Percentiles rank a stretch among this genome's conserved stretches.
phyloP scores from a whole-genome alignment of 441 rosid species.

The Euphorbia celastroides region DNA sequence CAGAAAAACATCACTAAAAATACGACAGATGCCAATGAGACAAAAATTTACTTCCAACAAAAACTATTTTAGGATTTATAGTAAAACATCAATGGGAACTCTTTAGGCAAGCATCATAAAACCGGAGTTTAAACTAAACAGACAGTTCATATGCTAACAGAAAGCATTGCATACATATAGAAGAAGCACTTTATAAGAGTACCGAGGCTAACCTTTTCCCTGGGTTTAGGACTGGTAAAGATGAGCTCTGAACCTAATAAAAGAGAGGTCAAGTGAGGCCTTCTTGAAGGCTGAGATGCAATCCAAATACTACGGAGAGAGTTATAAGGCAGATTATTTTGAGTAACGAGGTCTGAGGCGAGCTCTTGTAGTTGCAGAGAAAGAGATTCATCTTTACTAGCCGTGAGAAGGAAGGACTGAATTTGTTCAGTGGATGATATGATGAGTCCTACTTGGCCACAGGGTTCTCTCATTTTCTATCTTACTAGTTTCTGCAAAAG shows the following conservation, averaged over 20 bases:
- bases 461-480: slow-evolving; percentile 33
- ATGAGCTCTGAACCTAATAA: slow-evolving; percentile 56
- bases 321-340: slow-evolving; percentile 38
- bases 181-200: not conserved
- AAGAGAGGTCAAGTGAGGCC: slow-evolving; percentile 45
- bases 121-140: not conserved
- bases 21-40: not conserved
- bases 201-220: slow-evolving; percentile 53
- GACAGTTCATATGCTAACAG: not conserved
- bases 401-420: slow-evolving; percentile 49
- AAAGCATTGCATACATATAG: not conserved
- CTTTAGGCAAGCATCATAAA: not conserved
- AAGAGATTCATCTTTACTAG: slow-evolving; percentile 40
- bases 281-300: slow-evolving; percentile 33
- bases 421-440: slow-evolving; percentile 44
- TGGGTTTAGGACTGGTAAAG: slow-evolving; percentile 61
- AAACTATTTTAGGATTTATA: not conserved
- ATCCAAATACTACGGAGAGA: slow-evolving; percentile 62
- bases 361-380: slow-evolving; percentile 41
- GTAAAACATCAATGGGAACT: not conserved
- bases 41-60: not conserved
- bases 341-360: slow-evolving; percentile 49
- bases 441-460: slow-evolving; percentile 34
- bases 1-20: not conserved
- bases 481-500: not conserved